Evolutionary conservation across 2,329 filamentous ascomycete genomes (phyloP).

Genomic region (Ascochyta koolunga): DNA sequence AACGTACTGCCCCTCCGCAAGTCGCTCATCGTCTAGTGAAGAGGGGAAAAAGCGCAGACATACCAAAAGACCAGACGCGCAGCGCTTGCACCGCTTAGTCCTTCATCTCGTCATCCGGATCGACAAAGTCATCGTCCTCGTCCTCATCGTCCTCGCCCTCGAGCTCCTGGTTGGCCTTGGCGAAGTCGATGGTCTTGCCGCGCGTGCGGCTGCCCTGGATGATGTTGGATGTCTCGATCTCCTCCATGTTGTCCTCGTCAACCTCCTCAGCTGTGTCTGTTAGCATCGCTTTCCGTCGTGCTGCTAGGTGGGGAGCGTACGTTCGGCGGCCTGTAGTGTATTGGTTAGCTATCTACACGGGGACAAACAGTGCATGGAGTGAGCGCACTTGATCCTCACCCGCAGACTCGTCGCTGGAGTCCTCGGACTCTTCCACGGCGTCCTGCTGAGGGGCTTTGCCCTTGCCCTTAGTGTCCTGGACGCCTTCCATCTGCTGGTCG

Average conservation of each 20-base stretch:
- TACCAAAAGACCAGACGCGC: conserved; percentile 29
- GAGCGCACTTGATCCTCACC: conserved; percentile 62
- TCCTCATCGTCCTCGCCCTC: conserved; percentile 77
- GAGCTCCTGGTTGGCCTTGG: conserved; percentile 83
- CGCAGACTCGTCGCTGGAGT: conserved; percentile 70
- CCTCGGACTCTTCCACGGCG: conserved; percentile 75
- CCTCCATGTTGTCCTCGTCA: conserved; percentile 82
- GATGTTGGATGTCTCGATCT: conserved; percentile 91
- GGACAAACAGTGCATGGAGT: background rate
- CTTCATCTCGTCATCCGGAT: conserved; percentile 73
- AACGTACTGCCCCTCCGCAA: background rate
- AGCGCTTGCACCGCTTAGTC: conserved; percentile 48
- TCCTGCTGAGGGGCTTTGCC: conserved; percentile 73
- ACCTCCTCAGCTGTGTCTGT: conserved; percentile 62
- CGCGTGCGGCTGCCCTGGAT: conserved; percentile 78
- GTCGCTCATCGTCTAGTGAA: background rate
- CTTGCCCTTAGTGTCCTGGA: conserved; percentile 74
- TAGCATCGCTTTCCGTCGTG: conserved; percentile 14
- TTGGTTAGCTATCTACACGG: conserved; percentile 36
- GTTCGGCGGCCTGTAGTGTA: conserved; percentile 39
- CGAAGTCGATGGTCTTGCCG: conserved; percentile 90
- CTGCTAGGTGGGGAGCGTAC: conserved; percentile 29
- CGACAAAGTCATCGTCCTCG: conserved; percentile 73
- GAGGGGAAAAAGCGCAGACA: conserved; percentile 2
- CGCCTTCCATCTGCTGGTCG: conserved; percentile 47